These are phyloP conservation scores for Stereum hirsutum DNA, from an alignment of 1,284 basidiomycete species.

Conservation along the genomic window DNA sequence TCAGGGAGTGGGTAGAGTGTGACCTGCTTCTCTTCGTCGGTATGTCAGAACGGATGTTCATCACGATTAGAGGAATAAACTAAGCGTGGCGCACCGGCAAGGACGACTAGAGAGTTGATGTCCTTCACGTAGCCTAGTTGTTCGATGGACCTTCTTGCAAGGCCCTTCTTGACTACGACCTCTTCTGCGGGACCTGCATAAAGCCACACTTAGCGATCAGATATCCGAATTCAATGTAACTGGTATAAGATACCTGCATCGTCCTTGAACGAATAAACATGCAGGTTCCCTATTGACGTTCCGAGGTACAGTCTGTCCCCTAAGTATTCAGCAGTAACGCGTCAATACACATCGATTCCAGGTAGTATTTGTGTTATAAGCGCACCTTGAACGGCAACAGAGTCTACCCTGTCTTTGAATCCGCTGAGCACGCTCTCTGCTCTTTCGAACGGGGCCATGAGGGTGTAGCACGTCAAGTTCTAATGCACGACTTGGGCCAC, in stretches of 20 bases:
- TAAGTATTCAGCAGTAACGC: conserved; percentile 20
- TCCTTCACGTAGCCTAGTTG: conserved; percentile 81
- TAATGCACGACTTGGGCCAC: no score
- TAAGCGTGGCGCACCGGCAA: conserved; percentile 57
- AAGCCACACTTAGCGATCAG: conserved; percentile 17
- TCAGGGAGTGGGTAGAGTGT: conserved; percentile 59
- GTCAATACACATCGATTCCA: not conserved
- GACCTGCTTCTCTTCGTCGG: conserved; percentile 46
- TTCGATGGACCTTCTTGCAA: conserved; percentile 71
- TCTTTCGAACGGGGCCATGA: conserved; percentile 37
- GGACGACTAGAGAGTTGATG: conserved; percentile 70
- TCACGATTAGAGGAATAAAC: not conserved
- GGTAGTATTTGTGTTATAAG: not conserved
- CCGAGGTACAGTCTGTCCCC: conserved; percentile 75
- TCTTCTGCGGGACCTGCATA: conserved; percentile 33
- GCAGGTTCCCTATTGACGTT: conserved; percentile 59
- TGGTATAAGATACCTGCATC: conserved; percentile 20
- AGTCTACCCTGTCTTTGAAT: conserved; percentile 39
- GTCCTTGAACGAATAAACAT: conserved; percentile 50
- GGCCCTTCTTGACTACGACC: conserved; percentile 56
- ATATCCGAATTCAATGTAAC: not conserved
- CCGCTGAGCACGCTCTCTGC: conserved; percentile 30
- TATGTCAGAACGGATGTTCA: no score
- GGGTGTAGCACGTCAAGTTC: no score
- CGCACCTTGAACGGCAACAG: conserved; percentile 43